Conservation (phyloP, 106 monocot species). For the Cymbidium sinense region DNA sequence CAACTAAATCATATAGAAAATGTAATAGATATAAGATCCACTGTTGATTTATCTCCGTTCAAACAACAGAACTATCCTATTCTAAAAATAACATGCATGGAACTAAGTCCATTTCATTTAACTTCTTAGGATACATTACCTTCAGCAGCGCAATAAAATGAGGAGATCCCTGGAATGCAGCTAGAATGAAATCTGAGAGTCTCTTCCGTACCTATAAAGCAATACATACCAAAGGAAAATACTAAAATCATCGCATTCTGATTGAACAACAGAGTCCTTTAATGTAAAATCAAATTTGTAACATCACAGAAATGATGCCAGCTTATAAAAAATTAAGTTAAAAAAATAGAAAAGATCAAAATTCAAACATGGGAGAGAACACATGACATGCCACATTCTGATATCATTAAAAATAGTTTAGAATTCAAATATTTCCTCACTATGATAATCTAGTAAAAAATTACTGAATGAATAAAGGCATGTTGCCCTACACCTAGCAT, state of each 20-base stretch:
- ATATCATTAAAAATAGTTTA: not conserved
- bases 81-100: not conserved
- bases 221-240: not conserved
- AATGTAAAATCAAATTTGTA: not conserved
- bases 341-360: not conserved
- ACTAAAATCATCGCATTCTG: not conserved
- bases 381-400: not conserved
- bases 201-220: constrained; percentile 60
- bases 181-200: constrained; percentile 69
- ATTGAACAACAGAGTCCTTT: not conserved
- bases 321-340: not conserved
- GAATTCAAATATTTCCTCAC: not conserved
- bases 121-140: constrained; percentile 24
- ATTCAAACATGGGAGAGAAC: not conserved
- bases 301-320: not conserved
- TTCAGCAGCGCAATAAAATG: constrained; percentile 80
- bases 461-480: not conserved
- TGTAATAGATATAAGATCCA: not conserved
- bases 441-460: not conserved
- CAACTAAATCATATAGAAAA: not conserved
- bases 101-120: not conserved
- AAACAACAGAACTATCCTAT: not conserved
- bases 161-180: constrained; percentile 76
- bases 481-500: not conserved
- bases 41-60: not conserved